Base-by-base conservation (phyloP, 176 grass and related monocot species). In the Melocanna baccifera region DNA sequence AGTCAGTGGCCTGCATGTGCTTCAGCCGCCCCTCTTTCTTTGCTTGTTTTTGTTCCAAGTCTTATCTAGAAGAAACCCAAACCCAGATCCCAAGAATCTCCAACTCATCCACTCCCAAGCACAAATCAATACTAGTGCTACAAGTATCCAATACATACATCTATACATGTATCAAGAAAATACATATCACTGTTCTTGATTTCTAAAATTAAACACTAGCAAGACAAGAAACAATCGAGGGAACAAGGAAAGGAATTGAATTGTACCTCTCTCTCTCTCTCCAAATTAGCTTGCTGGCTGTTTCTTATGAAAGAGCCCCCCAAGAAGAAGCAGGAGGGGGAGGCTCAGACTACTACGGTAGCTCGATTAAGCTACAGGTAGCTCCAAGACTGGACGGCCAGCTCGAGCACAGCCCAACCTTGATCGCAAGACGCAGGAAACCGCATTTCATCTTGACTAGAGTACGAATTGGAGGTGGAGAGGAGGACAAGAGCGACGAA, bases 11-110 rank as follows among this genome's bases (percentile, higher is more conserved):
- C 45, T 71, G 25, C 76, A 69, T 67, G 39, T 75, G 69, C 50
- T 15, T 20, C 23, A 4, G 62, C 48, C 62, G 19, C 29, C 22
- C 48, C 61, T 19, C 46, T 77, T 57, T 84, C 66, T 47, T 14
- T 39, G 57, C 63, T 78, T 85, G 66, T 43, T 73, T 80, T 65
- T 68, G 73, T 48, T 83, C 26, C 58, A 64, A 59, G 61, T 11
- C 12, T 72, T 79, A 20, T 47, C 67, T 18, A 26, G 72, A 48
- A 50, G 23, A 26, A 22, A 36, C 3, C 12, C 2, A n/a, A 62
- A 13, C 25, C 56, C 72, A 46, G 64, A 90, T 78, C 72, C 66
- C 71, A 30, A 67, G 79, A 82, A 83, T 58, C 73, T 66, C 83
- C 78, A 48, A 9, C 64, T 82, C 70, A 43, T 71, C 53, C 62